phyloP scores from a whole-genome alignment of 164 flowering plant genomes.

The Berberis vulgaris region DNA sequence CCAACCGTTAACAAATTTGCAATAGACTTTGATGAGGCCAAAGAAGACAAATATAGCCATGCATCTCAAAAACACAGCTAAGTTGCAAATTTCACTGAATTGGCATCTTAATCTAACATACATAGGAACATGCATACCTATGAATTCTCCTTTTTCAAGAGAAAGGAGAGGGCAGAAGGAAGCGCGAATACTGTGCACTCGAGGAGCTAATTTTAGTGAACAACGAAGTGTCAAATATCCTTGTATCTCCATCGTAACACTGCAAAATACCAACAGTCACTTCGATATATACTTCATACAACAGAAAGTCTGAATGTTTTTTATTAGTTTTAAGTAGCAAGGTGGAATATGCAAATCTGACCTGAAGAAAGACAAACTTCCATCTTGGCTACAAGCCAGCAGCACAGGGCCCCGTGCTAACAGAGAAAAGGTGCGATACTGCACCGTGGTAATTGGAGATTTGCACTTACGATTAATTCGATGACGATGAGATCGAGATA shows the following conservation, averaged over 20 bases:
- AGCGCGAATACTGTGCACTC: slow-evolving; percentile 72
- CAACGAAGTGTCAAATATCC: slow-evolving; percentile 93
- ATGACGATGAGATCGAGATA: slow-evolving; percentile 68
- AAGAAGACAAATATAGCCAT: too few species aligned
- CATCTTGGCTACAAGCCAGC: slow-evolving; percentile 79
- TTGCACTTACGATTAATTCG: slow-evolving; percentile 44
- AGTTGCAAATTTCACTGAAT: too few species aligned
- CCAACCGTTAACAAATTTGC: too few species aligned
- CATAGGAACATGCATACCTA: slow-evolving; percentile 40
- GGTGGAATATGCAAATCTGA: slow-evolving; percentile 10
- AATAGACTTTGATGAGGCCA: too few species aligned
- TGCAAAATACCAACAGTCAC: slow-evolving; percentile 20
- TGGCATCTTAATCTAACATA: slow-evolving; percentile 1
- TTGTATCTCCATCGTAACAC: slow-evolving; percentile 74
- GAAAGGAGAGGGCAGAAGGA: slow-evolving; percentile 96
- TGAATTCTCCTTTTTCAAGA: slow-evolving; percentile 90
- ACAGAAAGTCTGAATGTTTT: background rate
- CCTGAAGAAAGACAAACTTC: slow-evolving; percentile 87
- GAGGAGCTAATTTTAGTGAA: slow-evolving; percentile 79
- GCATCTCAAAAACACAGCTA: too few species aligned
- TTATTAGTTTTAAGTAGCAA: slow-evolving; percentile 1
- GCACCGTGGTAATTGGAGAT: slow-evolving; percentile 79
- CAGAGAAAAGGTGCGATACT: slow-evolving; percentile 88
- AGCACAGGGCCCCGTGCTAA: slow-evolving; percentile 86
- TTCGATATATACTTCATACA: background rate